Conservation (phyloP, 768 basidiomycete species). For the Butyriboletus loyo region DNA sequence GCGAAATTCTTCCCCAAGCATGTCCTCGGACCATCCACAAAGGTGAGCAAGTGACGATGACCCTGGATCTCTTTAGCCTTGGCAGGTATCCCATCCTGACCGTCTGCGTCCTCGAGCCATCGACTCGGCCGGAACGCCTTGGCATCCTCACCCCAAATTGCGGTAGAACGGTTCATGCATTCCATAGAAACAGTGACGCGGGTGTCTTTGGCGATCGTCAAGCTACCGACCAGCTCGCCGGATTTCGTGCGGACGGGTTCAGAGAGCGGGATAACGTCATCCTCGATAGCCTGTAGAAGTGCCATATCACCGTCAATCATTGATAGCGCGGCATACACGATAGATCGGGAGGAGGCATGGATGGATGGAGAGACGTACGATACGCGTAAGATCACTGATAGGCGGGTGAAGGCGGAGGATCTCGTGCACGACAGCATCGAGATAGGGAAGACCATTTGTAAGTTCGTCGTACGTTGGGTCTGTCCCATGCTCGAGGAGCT, state of each 20-base stretch:
- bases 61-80: constrained; percentile 43
- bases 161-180: constrained; percentile 47
- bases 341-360: no score
- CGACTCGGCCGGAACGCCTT: constrained; percentile 58
- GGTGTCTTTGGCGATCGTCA: constrained; percentile 48
- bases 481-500: constrained; percentile 38
- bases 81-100: constrained; percentile 17
- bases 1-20: constrained; percentile 52
- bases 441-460: constrained; percentile 46
- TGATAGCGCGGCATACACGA: neutral
- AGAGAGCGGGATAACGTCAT: constrained; percentile 62
- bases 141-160: constrained; percentile 60
- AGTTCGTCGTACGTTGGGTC: constrained; percentile 58
- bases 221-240: constrained; percentile 35
- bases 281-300: constrained; percentile 39
- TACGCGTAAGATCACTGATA: neutral
- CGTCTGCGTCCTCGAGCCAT: constrained; percentile 48
- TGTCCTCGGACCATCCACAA: constrained; percentile 45
- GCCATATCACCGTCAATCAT: neutral
- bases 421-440: constrained; percentile 49
- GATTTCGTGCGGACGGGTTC: constrained; percentile 40
- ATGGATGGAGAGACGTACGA: constrained; percentile 12
- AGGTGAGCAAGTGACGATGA: constrained; percentile 50
- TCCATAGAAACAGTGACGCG: constrained; percentile 41
- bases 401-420: constrained; percentile 27